Evolutionary conservation across 2,329 filamentous ascomycete genomes (phyloP).

Genomic region (Curvularia lunata): DNA sequence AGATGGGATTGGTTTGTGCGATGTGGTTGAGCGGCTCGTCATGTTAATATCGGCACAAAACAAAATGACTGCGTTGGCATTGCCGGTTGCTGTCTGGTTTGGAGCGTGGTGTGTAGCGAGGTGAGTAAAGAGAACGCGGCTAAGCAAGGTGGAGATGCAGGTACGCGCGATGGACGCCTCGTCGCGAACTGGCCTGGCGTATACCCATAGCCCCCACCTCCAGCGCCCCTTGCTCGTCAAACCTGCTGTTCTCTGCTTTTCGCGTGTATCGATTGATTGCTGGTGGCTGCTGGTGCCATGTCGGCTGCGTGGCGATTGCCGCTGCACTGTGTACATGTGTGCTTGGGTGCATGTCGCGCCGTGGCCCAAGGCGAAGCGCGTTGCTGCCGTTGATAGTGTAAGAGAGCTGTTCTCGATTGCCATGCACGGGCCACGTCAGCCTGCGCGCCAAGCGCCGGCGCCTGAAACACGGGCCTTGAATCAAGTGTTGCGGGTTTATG

Average conservation of each 20-base stretch:
- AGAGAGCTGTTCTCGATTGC: not conserved
- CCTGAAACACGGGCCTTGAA: constrained; percentile 4
- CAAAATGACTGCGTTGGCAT: not conserved
- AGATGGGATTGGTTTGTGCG: not conserved
- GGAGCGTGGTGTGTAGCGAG: too few species aligned
- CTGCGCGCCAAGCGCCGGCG: not conserved
- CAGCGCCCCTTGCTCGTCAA: not conserved
- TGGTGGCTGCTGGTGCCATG: too few species aligned
- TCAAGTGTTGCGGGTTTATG: not conserved
- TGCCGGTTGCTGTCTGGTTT: not conserved
- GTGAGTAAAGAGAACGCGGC: not conserved
- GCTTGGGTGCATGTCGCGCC: not conserved
- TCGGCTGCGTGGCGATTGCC: not conserved
- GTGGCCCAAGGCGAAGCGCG: not conserved
- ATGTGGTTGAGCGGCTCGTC: too few species aligned
- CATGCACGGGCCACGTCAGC: not conserved
- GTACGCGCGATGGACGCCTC: not conserved
- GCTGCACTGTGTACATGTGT: not conserved
- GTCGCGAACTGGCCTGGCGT: too few species aligned
- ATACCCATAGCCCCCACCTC: not conserved
- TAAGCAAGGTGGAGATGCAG: not conserved
- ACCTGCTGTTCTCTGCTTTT: not conserved
- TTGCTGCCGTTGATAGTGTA: too few species aligned
- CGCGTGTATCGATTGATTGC: not conserved
- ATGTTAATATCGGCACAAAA: too few species aligned